Percentiles rank a stretch among this genome's conserved stretches.
phyloP scores from a whole-genome alignment of 2,329 filamentous ascomycete species.

The Phialophora tarda region DNA sequence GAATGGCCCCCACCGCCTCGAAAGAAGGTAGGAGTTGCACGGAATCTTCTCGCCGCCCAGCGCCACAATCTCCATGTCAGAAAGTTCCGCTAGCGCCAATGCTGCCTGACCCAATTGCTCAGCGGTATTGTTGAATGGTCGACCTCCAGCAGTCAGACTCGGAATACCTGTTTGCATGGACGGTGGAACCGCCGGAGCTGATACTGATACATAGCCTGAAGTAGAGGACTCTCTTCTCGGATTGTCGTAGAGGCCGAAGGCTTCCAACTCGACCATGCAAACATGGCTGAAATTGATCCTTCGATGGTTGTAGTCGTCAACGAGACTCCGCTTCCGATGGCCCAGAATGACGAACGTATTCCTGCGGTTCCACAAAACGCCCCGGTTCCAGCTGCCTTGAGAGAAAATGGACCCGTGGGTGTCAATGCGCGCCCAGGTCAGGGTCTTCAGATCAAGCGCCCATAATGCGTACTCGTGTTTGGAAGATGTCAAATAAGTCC shows the following conservation, averaged over 20 bases:
- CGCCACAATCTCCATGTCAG: constrained; percentile 96
- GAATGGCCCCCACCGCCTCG: constrained; percentile 90
- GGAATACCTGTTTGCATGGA: constrained; percentile 50
- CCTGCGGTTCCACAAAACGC: constrained; percentile 87
- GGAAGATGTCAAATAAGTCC: constrained; percentile 94
- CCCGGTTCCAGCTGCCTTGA: constrained; percentile 96
- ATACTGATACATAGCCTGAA: constrained; percentile 84
- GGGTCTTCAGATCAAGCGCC: constrained; percentile 84
- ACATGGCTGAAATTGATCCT: constrained; percentile 97
- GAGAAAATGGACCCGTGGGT: constrained; percentile 93
- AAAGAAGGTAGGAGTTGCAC: constrained; percentile 87
- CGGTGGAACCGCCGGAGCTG: constrained; percentile 68
- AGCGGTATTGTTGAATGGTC: constrained; percentile 75
- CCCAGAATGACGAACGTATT: constrained; percentile 96
- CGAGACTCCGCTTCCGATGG: constrained; percentile 88
- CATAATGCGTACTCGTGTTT: constrained; percentile 98
- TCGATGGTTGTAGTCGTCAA: constrained; percentile 97
- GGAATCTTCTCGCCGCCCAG: constrained; percentile 90
- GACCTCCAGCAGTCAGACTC: constrained; percentile 71
- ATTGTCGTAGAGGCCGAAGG: constrained; percentile 97
- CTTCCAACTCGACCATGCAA: constrained; percentile 95
- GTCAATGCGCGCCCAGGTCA: constrained; percentile 96
- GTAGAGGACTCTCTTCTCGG: constrained; percentile 77
- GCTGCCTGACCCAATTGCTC: constrained; percentile 85
- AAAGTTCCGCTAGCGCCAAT: constrained; percentile 78